Evolutionary conservation across 176 grass and related monocot genomes (phyloP).

Genomic region (Oryza meyeriana): DNA sequence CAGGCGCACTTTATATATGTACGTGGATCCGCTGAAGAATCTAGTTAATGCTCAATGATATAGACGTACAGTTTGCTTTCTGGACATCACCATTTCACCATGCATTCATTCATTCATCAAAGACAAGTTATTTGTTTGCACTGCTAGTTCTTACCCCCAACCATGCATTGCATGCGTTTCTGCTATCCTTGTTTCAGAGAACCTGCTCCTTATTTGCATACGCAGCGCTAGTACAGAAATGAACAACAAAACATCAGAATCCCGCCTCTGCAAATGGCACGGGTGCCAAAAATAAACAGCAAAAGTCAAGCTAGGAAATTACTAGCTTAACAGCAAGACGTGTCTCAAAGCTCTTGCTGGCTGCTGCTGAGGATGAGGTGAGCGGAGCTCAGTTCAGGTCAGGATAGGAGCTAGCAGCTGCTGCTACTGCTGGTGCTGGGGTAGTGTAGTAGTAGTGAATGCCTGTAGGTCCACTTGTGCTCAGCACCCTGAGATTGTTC

Average conservation of each 20-base stretch:
- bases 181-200: neutral
- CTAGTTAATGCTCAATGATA: neutral
- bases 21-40: neutral
- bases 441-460: neutral
- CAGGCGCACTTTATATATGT: neutral
- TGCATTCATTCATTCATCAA: neutral
- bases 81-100: neutral
- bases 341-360: neutral
- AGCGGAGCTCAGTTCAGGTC: neutral
- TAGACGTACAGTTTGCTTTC: neutral
- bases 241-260: neutral
- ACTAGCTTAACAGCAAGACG: neutral
- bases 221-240: neutral
- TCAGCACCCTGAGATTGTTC: constrained; percentile 34
- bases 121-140: neutral
- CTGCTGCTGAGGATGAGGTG: too few species aligned
- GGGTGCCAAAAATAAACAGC: neutral
- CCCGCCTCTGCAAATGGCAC: neutral
- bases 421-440: neutral
- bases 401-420: too few species aligned
- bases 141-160: neutral
- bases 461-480: constrained; percentile 29
- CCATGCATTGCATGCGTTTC: neutral
- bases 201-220: neutral
- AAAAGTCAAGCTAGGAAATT: neutral